Conservation (phyloP, 768 basidiomycete genomes). For the Xerocomellus dryophilus region DNA sequence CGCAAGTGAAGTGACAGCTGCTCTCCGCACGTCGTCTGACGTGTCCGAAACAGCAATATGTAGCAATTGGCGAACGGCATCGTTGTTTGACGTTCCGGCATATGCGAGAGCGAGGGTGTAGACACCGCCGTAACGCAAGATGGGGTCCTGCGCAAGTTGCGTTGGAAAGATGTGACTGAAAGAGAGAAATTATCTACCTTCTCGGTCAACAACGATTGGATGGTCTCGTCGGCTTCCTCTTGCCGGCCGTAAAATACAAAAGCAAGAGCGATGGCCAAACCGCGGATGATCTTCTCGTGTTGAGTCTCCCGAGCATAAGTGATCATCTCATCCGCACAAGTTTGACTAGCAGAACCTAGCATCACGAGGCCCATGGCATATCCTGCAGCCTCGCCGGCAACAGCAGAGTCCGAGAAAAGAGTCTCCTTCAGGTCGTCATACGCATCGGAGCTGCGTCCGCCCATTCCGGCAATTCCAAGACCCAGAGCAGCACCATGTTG, state of each 20-base stretch:
- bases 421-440: constrained; percentile 90
- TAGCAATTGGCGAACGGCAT: constrained; percentile 84
- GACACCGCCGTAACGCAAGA: constrained; percentile 95
- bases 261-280: constrained; percentile 87
- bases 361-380: constrained; percentile 98
- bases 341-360: constrained; percentile 86
- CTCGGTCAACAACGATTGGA: constrained; percentile 74
- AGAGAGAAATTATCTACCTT: constrained; percentile 54
- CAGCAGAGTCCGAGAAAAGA: constrained; percentile 91
- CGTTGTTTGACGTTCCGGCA: constrained; percentile 93
- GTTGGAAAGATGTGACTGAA: background rate
- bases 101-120: constrained; percentile 96
- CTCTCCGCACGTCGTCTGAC: constrained; percentile 93
- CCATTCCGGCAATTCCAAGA: constrained; percentile 94
- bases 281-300: constrained; percentile 98
- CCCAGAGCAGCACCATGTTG: constrained; percentile 98
- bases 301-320: constrained; percentile 96
- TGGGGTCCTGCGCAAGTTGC: constrained; percentile 69
- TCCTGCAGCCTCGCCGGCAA: constrained; percentile 93
- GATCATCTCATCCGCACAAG: constrained; percentile 89
- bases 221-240: constrained; percentile 86
- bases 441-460: constrained; percentile 80
- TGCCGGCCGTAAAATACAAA: constrained; percentile 91
- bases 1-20: constrained; percentile 92
- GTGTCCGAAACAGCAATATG: constrained; percentile 99